Conservation (phyloP, 495 filamentous ascomycete genomes). For the Durotheca rogersii region DNA sequence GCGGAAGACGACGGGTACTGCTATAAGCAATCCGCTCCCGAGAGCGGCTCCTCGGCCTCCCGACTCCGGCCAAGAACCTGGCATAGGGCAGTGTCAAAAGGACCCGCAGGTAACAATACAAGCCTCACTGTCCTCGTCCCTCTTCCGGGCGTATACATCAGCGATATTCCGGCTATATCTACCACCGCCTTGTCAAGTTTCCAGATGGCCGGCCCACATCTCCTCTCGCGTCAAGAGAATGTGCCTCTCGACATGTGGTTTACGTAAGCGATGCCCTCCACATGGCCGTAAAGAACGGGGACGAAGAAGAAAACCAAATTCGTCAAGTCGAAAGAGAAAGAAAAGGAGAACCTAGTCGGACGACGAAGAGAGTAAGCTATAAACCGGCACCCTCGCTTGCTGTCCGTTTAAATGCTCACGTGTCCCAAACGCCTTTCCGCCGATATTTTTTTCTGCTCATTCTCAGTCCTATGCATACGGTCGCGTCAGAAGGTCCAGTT, state of each 20-base stretch:
- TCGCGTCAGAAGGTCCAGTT: slow-evolving; percentile 39
- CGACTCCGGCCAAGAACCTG: neutral
- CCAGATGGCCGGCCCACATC: slow-evolving; percentile 3
- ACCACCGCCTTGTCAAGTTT: slow-evolving; percentile 4
- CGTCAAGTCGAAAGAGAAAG: too few relatives aligned
- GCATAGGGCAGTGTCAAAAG: neutral
- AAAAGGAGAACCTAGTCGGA: slow-evolving; percentile 19
- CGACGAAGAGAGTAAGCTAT: slow-evolving; percentile 21
- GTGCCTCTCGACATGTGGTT: slow-evolving; percentile 10
- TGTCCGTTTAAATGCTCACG: slow-evolving; percentile 29
- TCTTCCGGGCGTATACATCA: slow-evolving; percentile 25
- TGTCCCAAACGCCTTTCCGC: slow-evolving; percentile 22
- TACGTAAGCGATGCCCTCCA: slow-evolving; percentile 4
- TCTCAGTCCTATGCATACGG: slow-evolving; percentile 12
- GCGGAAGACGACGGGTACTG: slow-evolving; percentile 3
- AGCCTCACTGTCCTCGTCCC: too few relatives aligned
- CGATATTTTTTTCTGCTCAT: slow-evolving; percentile 9
- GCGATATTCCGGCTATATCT: slow-evolving; percentile 22
- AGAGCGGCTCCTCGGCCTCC: neutral
- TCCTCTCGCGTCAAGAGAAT: neutral
- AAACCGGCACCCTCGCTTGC: slow-evolving; percentile 31
- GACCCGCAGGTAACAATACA: too few relatives aligned
- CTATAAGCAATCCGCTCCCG: slow-evolving; percentile 8
- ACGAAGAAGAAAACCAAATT: neutral
- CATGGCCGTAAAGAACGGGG: neutral